Evolutionary conservation across 768 basidiomycete species (phyloP).

Genomic region (Jaapia argillacea): DNA sequence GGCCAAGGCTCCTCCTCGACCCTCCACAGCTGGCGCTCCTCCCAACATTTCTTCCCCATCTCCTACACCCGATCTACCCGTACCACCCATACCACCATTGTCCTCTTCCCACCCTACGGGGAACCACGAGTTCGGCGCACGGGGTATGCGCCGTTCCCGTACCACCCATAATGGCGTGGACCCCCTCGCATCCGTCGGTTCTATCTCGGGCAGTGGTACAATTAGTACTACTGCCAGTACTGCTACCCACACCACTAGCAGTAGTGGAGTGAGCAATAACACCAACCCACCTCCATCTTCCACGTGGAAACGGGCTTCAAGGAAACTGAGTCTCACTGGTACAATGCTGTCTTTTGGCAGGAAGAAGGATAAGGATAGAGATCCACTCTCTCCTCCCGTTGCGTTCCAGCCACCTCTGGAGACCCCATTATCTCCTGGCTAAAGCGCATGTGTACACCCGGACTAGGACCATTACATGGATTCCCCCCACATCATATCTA

Average conservation of each 20-base stretch:
- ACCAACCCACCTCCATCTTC: too few species aligned
- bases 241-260: too few species aligned
- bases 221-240: too few species aligned
- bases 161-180: not conserved
- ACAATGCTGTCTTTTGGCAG: slow-evolving; percentile 47
- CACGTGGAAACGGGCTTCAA: slow-evolving; percentile 32
- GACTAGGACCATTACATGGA: not conserved
- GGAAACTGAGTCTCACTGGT: slow-evolving; percentile 62
- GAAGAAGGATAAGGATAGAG: slow-evolving; percentile 42
- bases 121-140: too few species aligned
- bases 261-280: too few species aligned
- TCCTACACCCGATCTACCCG: not conserved
- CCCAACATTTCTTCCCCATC: not conserved
- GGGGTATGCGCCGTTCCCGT: too few species aligned
- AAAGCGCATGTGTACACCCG: not conserved
- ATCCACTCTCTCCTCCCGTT: slow-evolving; percentile 5
- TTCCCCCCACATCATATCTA: not conserved
- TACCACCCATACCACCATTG: not conserved
- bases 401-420: not conserved
- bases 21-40: not conserved
- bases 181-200: not conserved
- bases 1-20: too few species aligned
- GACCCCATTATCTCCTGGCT: not conserved
- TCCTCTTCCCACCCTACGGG: too few species aligned
- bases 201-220: not conserved